These are phyloP conservation scores for Phytopythium aichiense DNA, from an alignment of 352 stramenopile genomes.

Conservation along the genomic window DNA sequence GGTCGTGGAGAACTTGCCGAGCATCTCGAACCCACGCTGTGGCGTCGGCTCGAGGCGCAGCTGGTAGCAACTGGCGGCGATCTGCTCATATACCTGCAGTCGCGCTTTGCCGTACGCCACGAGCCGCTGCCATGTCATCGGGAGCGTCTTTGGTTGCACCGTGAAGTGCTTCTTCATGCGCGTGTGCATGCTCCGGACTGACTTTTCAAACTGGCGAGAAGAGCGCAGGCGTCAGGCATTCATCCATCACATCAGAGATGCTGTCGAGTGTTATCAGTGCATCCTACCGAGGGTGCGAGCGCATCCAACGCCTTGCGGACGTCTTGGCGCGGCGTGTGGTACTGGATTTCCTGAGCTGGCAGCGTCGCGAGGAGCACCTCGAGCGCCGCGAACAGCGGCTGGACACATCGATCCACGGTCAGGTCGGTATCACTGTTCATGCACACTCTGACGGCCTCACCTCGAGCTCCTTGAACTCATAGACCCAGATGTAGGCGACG, in stretches of 20 bases:
- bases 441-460: constrained; percentile 11
- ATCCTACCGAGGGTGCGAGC: constrained; percentile 28
- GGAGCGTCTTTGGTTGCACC: constrained; percentile 42
- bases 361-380: constrained; percentile 50
- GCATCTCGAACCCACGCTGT: constrained; percentile 33
- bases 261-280: neutral
- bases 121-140: constrained; percentile 50
- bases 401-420: neutral
- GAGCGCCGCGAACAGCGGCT: constrained; percentile 54
- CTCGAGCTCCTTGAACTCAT: constrained; percentile 61
- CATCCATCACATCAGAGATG: neutral
- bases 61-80: constrained; percentile 59
- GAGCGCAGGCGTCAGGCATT: neutral
- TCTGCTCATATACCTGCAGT: constrained; percentile 42
- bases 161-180: constrained; percentile 75
- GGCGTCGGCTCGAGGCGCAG: constrained; percentile 45
- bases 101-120: constrained; percentile 32
- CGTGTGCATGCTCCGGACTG: constrained; percentile 57
- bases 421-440: neutral
- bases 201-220: constrained; percentile 54
- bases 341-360: constrained; percentile 58
- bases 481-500: constrained; percentile 59
- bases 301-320: constrained; percentile 46
- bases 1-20: constrained; percentile 39
- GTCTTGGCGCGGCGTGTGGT: constrained; percentile 58